Conservation (phyloP, 345 rosid genomes). For the Salix koriyanagi region DNA sequence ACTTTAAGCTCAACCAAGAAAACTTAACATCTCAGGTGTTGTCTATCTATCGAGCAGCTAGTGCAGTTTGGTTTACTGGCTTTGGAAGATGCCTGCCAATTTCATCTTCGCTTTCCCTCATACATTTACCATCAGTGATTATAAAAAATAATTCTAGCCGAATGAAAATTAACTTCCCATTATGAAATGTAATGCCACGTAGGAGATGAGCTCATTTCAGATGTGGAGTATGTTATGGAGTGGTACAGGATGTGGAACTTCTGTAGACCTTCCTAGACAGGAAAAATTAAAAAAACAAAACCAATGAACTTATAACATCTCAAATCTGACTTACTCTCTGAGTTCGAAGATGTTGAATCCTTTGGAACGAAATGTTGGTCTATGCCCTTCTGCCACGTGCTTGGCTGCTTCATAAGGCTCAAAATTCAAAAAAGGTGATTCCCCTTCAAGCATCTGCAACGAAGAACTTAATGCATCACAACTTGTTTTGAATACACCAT, state of each 20-base stretch:
- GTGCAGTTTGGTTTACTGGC: neutral
- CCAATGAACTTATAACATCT: neutral
- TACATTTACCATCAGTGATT: neutral
- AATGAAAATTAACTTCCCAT: neutral
- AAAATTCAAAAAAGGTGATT: conserved; percentile 69
- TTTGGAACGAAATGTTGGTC: conserved; percentile 76
- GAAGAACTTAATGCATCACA: conserved; percentile 18
- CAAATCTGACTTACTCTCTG: conserved; percentile 65
- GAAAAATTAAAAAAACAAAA: neutral
- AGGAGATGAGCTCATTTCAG: neutral
- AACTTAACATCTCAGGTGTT: neutral
- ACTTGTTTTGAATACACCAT: conserved; percentile 12
- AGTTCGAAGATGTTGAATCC: conserved; percentile 57
- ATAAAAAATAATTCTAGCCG: neutral
- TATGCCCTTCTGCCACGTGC: conserved; percentile 81
- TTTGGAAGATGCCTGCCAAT: neutral
- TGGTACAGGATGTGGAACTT: neutral
- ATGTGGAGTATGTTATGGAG: neutral
- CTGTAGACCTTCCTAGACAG: neutral
- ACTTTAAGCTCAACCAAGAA: neutral
- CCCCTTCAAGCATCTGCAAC: conserved; percentile 94
- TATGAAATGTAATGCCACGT: neutral
- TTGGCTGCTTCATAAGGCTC: conserved; percentile 99
- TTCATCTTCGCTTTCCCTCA: neutral
- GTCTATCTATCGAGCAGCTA: neutral